Conservation (phyloP, 495 filamentous ascomycete species). For the Lasiosphaeria miniovina region DNA sequence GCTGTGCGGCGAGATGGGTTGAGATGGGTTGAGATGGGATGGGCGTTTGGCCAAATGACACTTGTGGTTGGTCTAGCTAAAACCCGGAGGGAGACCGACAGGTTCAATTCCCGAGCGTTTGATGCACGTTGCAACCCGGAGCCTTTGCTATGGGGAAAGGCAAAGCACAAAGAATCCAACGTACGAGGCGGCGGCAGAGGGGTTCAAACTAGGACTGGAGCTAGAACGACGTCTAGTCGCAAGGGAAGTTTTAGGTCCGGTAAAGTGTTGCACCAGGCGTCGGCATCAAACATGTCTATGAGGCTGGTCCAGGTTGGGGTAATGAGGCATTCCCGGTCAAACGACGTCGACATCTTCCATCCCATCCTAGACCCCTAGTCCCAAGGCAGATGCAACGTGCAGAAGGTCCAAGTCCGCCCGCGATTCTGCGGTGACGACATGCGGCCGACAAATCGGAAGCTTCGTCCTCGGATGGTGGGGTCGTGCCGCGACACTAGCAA, state of each 20-base stretch:
- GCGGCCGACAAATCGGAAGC: constrained; percentile 7
- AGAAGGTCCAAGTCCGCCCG: no score
- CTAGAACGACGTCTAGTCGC: no score
- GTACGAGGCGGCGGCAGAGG: background rate
- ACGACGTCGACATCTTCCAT: no score
- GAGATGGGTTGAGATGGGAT: background rate
- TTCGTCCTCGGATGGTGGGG: background rate
- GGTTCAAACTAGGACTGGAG: background rate
- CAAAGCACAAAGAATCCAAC: background rate
- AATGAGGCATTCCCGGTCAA: no score
- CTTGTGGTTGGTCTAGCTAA: background rate
- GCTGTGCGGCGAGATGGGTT: background rate
- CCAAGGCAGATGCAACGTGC: no score
- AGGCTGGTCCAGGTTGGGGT: no score
- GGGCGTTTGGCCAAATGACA: background rate
- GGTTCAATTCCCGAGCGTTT: background rate
- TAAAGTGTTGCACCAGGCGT: no score
- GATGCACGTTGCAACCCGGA: background rate
- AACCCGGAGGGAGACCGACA: background rate
- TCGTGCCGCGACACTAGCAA: background rate
- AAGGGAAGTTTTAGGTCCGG: no score
- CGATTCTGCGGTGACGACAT: constrained; percentile 14
- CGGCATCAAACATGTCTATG: no score
- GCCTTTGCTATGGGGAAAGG: background rate
- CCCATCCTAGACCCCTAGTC: no score